Conservation (phyloP, 345 rosid genomes). For the Moricandia moricandioides region DNA sequence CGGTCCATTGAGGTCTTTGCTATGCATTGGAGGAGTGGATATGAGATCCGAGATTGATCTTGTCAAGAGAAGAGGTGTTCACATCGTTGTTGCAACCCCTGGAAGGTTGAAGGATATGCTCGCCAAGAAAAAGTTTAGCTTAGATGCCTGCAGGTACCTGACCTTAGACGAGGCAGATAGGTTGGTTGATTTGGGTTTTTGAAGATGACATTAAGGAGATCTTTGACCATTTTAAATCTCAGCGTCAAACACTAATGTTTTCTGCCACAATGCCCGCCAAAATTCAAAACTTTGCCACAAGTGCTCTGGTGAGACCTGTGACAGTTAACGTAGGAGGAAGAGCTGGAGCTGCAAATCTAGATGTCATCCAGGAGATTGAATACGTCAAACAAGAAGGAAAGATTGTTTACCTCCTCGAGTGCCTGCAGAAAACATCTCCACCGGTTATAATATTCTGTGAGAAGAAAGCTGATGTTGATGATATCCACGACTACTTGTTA, state of each 20-base stretch:
- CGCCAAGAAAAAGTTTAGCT: constrained; percentile 84
- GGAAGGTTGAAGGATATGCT: constrained; percentile 95
- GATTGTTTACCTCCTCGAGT: constrained; percentile 87
- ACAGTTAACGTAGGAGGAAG: constrained; percentile 77
- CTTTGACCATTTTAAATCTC: constrained; percentile 87
- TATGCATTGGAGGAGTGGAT: constrained; percentile 89
- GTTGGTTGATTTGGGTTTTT: constrained; percentile 90
- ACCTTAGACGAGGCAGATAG: constrained; percentile 95
- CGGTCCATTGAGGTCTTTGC: constrained; percentile 75
- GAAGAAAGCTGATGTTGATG: constrained; percentile 95
- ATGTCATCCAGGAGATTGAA: constrained; percentile 93
- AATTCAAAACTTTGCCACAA: constrained; percentile 88
- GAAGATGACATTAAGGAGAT: constrained; percentile 97
- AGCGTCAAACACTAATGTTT: constrained; percentile 84
- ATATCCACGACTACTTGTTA: constrained; percentile 84
- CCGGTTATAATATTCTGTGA: constrained; percentile 92
- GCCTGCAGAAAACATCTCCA: constrained; percentile 91
- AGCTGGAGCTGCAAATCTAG: constrained; percentile 97
- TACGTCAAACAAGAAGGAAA: constrained; percentile 95
- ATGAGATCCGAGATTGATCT: constrained; percentile 86
- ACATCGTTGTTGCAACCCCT: constrained; percentile 91
- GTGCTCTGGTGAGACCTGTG: constrained; percentile 86
- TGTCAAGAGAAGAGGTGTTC: constrained; percentile 74
- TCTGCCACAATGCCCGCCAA: constrained; percentile 97
- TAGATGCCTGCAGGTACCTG: constrained; percentile 90